Percentiles rank a stretch among this genome's conserved stretches.
Evolutionary conservation across 257 asterid genomes (phyloP).

Genomic region (Lithospermum erythrorhizon): DNA sequence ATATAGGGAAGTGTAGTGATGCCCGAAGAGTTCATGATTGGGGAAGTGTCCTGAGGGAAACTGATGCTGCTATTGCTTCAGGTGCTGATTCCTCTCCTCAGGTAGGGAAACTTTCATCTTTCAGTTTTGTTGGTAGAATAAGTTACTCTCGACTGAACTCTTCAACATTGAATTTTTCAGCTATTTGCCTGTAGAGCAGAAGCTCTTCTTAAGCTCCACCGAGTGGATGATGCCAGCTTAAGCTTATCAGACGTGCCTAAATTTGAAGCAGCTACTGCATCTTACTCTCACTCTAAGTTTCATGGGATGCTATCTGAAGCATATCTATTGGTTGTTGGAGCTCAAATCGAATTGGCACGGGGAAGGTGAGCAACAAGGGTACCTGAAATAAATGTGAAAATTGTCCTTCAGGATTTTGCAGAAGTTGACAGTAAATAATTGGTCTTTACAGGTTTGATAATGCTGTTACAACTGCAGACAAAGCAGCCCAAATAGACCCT

Average conservation of each 20-base stretch:
- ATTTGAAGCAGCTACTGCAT: conserved; percentile 7
- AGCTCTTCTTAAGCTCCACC: conserved; percentile 59
- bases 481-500: conserved; percentile 42
- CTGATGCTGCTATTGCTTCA: conserved; percentile 39
- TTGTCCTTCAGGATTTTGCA: conserved; percentile 2
- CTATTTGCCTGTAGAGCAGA: conserved; percentile 61
- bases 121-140: too few species aligned
- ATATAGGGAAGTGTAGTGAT: conserved; percentile 37
- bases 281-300: conserved; percentile 23
- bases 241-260: conserved; percentile 28
- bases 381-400: not conserved
- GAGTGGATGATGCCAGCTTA: conserved; percentile 35
- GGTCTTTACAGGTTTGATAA: conserved; percentile 46
- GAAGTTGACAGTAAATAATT: conserved; percentile 5
- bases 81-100: conserved; percentile 64
- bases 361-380: not conserved
- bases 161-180: conserved; percentile 27
- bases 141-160: not conserved
- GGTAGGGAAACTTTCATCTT: conserved; percentile 17
- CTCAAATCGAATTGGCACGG: conserved; percentile 36
- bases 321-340: conserved; percentile 34
- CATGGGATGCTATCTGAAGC: conserved; percentile 63
- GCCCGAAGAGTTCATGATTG: conserved; percentile 45
- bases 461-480: conserved; percentile 45
- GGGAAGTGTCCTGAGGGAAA: conserved; percentile 40